Conservation (phyloP, 2,329 filamentous ascomycete species). For the Neopestalotiopsis clavispora region DNA sequence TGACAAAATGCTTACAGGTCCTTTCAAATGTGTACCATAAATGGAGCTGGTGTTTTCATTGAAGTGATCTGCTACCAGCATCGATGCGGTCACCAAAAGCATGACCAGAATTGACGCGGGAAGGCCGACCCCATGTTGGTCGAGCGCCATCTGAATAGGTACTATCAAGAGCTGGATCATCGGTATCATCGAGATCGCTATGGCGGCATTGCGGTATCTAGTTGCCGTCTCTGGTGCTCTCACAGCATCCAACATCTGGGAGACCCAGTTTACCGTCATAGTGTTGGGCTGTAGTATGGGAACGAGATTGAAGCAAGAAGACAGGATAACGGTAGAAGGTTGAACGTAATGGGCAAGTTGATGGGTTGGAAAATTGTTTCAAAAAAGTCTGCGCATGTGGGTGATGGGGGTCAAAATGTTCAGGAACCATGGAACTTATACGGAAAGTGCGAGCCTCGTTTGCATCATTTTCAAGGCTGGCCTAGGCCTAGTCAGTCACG, state of each 20-base stretch:
- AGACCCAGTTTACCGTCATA: slow-evolving; percentile 26
- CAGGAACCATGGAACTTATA: slow-evolving; percentile 22
- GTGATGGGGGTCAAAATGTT: slow-evolving; percentile 22
- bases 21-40: slow-evolving; percentile 32
- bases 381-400: slow-evolving; percentile 23
- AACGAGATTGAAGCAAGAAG: slow-evolving; percentile 29
- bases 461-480: slow-evolving; percentile 16
- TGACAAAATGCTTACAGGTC: slow-evolving; percentile 25
- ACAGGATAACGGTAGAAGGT: background rate
- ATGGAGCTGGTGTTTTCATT: slow-evolving; percentile 24
- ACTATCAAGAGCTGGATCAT: slow-evolving; percentile 31
- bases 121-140: slow-evolving; percentile 30
- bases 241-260: slow-evolving; percentile 30
- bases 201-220: slow-evolving; percentile 30
- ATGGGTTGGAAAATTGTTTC: slow-evolving; percentile 23
- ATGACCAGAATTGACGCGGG: slow-evolving; percentile 38
- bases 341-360: slow-evolving; percentile 2
- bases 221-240: slow-evolving; percentile 27
- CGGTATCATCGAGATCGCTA: slow-evolving; percentile 31
- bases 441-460: slow-evolving; percentile 21
- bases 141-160: slow-evolving; percentile 32
- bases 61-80: slow-evolving; percentile 29
- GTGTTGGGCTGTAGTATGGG: slow-evolving; percentile 23
- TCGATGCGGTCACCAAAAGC: slow-evolving; percentile 27
- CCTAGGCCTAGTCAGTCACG: background rate